These are phyloP conservation scores for Cymodocea nodosa DNA, from an alignment of 116 monocot genomes.

Conservation along the genomic window DNA sequence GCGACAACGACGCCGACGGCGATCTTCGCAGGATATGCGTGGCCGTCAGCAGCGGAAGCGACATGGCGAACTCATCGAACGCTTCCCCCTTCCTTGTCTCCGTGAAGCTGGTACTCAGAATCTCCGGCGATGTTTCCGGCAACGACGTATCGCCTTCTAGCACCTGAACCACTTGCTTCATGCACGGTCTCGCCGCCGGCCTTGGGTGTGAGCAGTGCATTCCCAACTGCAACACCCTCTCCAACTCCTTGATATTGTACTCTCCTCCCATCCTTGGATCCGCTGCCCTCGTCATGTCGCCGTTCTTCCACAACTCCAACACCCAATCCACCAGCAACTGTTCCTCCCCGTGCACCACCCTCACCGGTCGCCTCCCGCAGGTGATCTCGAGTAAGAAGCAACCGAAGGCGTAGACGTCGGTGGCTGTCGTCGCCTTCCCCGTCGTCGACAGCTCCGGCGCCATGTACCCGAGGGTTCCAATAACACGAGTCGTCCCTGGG, in stretches of 20 bases:
- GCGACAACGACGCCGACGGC: too few relatives aligned
- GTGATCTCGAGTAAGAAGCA: slow-evolving; percentile 30
- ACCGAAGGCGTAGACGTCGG: slow-evolving; percentile 21
- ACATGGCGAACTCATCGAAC: slow-evolving; percentile 2
- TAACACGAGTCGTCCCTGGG: slow-evolving; percentile 6
- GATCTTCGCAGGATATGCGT: too few relatives aligned
- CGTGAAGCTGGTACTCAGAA: background rate
- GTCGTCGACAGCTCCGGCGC: slow-evolving; percentile 13
- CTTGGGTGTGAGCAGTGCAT: slow-evolving; percentile 15
- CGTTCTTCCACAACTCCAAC: slow-evolving; percentile 11
- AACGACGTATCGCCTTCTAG: slow-evolving; percentile 12
- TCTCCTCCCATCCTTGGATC: slow-evolving; percentile 9
- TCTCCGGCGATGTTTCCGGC: background rate
- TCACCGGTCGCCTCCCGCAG: slow-evolving; percentile 25
- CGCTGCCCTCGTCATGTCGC: background rate
- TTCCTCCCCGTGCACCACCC: background rate
- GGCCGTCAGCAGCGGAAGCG: background rate
- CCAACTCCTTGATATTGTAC: slow-evolving; percentile 3
- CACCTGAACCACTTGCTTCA: slow-evolving; percentile 10
- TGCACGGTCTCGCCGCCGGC: slow-evolving; percentile 8
- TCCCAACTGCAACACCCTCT: slow-evolving; percentile 15
- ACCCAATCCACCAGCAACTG: slow-evolving; percentile 24
- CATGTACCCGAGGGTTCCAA: slow-evolving; percentile 12
- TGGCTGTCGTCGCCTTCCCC: slow-evolving; percentile 4
- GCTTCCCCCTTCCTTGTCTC: background rate